Percentiles rank a stretch among this genome's conserved stretches.
These are phyloP conservation scores for Leccinum uliginosum DNA, from an alignment of 768 basidiomycete genomes.

Conservation along the genomic window DNA sequence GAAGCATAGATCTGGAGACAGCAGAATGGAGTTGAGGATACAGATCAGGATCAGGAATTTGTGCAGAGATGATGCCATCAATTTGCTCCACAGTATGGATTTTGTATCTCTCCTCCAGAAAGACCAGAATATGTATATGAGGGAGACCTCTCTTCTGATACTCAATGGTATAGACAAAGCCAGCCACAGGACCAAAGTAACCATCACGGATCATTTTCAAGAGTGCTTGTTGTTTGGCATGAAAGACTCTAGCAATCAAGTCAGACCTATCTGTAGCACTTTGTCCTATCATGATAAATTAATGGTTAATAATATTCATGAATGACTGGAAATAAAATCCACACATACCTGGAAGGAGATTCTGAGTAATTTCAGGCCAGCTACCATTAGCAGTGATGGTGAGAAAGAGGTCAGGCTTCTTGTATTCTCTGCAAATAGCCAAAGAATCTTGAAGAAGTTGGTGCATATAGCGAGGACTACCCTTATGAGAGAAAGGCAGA, in stretches of 20 bases:
- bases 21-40: conserved; percentile 1
- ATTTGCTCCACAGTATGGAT: not conserved
- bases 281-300: conserved; percentile 23
- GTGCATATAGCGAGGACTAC: conserved; percentile 39
- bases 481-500: conserved; percentile 36
- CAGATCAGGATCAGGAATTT: not conserved
- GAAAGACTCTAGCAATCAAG: conserved; percentile 42
- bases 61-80: conserved; percentile 1
- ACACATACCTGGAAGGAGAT: conserved; percentile 31
- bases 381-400: conserved; percentile 50
- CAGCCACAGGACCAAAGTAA: conserved; percentile 40
- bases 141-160: not conserved
- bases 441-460: conserved; percentile 43
- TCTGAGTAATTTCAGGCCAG: conserved; percentile 42
- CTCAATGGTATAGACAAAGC: conserved; percentile 48
- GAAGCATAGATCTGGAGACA: conserved; percentile 19
- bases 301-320: not conserved
- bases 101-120: not conserved
- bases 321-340: not conserved
- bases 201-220: conserved; percentile 35
- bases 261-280: conserved; percentile 42
- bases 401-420: conserved; percentile 42
- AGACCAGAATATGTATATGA: not conserved
- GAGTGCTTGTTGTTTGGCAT: conserved; percentile 36
- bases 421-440: conserved; percentile 36